phyloP scores from a whole-genome alignment of 768 basidiomycete species.

The Dioszegia crocea region DNA sequence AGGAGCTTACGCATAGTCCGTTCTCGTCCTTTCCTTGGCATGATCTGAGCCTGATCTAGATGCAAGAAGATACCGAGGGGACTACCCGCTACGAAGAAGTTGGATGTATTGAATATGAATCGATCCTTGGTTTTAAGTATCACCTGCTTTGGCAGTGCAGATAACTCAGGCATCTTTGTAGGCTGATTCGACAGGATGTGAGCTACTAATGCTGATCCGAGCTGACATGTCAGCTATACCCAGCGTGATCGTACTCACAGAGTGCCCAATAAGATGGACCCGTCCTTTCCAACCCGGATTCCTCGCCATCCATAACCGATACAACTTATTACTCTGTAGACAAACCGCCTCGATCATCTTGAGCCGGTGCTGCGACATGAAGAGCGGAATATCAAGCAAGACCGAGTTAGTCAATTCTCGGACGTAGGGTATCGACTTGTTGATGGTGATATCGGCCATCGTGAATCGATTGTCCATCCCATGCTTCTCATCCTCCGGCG shows the following conservation, averaged over 20 bases:
- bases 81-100: constrained; percentile 52
- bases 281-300: constrained; percentile 52
- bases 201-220: constrained; percentile 52
- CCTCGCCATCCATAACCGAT: constrained; percentile 53
- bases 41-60: constrained; percentile 53
- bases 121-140: constrained; percentile 40
- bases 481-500: constrained; percentile 49
- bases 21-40: constrained; percentile 53
- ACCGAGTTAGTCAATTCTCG: constrained; percentile 53
- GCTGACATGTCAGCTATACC: constrained; percentile 16
- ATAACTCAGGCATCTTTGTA: constrained; percentile 50
- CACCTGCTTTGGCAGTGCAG: constrained; percentile 48
- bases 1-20: constrained; percentile 47
- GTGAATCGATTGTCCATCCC: constrained; percentile 53
- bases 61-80: constrained; percentile 54
- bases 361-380: constrained; percentile 53
- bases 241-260: constrained; percentile 36
- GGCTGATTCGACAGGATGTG: constrained; percentile 54
- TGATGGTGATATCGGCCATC: constrained; percentile 53
- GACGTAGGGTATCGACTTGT: constrained; percentile 53
- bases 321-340: constrained; percentile 52
- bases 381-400: constrained; percentile 53
- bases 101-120: constrained; percentile 51
- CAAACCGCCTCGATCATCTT: constrained; percentile 55
- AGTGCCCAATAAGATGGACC: constrained; percentile 54